Evolutionary conservation across 116 monocot genomes (phyloP).

Genomic region (Phalaenopsis hybrid): DNA sequence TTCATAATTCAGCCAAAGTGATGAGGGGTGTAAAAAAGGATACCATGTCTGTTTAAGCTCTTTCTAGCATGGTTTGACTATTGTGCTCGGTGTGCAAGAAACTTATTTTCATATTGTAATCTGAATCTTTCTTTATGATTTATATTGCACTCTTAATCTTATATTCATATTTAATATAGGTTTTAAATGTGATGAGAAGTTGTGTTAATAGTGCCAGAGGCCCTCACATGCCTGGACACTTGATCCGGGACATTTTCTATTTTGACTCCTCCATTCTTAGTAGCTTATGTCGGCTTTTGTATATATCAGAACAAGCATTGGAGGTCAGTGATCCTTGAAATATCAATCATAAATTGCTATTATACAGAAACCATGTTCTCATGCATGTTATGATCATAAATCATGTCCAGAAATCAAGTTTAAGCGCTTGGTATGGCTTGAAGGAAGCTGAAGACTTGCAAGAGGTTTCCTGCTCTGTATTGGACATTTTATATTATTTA

Average conservation of each 20-base stretch:
- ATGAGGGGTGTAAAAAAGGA: too few relatives aligned
- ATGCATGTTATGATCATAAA: constrained; percentile 8
- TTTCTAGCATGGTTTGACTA: too few relatives aligned
- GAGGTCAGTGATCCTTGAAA: constrained; percentile 29
- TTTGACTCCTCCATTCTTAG: constrained; percentile 67
- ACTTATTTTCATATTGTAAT: too few relatives aligned
- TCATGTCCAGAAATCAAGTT: constrained; percentile 40
- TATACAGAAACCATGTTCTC: neutral
- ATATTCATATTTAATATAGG: constrained; percentile 27
- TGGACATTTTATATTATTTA: constrained; percentile 46
- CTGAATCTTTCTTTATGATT: neutral
- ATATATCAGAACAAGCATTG: constrained; percentile 37
- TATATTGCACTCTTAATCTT: neutral
- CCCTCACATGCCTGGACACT: constrained; percentile 25
- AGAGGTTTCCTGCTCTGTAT: constrained; percentile 38
- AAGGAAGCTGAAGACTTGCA: constrained; percentile 65
- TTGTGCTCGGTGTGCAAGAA: too few relatives aligned
- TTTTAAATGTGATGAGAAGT: constrained; percentile 60
- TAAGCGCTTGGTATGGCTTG: constrained; percentile 28
- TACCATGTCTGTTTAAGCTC: too few relatives aligned
- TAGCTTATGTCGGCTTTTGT: constrained; percentile 50
- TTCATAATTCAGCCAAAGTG: too few relatives aligned
- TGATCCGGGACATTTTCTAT: constrained; percentile 54
- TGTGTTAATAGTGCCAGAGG: constrained; percentile 29
- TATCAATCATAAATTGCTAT: neutral